phyloP scores from a whole-genome alignment of 148 eudicot species.

The Fagopyrum homotropicum region DNA sequence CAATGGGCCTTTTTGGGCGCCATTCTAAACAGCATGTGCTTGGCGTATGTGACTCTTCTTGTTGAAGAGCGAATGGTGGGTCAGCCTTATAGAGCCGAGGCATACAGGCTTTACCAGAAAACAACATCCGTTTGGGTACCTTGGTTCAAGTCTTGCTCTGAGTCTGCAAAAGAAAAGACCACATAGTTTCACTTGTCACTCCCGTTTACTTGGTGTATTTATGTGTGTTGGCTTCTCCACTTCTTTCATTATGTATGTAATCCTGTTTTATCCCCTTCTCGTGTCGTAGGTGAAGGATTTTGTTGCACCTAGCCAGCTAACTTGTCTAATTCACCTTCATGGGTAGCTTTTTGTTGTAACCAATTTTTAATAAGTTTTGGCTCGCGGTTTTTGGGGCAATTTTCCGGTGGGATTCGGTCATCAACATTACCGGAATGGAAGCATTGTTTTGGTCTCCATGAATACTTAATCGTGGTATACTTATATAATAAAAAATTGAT shows the following conservation, averaged over 20 bases:
- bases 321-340: background rate
- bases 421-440: too few relatives aligned
- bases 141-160: slow-evolving; percentile 57
- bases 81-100: slow-evolving; percentile 55
- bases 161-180: slow-evolving; percentile 49
- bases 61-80: slow-evolving; percentile 77
- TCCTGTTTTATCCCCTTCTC: background rate
- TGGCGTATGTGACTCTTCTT: slow-evolving; percentile 71
- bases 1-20: slow-evolving; percentile 62
- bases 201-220: background rate
- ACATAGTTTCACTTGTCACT: slow-evolving; percentile 15
- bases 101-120: slow-evolving; percentile 65
- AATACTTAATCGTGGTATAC: too few relatives aligned
- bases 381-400: too few relatives aligned
- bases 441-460: too few relatives aligned
- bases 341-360: background rate
- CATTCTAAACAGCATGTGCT: slow-evolving; percentile 57
- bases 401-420: too few relatives aligned
- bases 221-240: background rate
- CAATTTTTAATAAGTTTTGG: too few relatives aligned
- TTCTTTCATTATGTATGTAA: background rate
- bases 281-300: background rate
- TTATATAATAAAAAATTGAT: too few relatives aligned
- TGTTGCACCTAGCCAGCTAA: background rate
- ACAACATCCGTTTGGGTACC: slow-evolving; percentile 87